Conservation (phyloP, 371 early-diverging fungal species). For the Syncephalastrum monosporum region DNA sequence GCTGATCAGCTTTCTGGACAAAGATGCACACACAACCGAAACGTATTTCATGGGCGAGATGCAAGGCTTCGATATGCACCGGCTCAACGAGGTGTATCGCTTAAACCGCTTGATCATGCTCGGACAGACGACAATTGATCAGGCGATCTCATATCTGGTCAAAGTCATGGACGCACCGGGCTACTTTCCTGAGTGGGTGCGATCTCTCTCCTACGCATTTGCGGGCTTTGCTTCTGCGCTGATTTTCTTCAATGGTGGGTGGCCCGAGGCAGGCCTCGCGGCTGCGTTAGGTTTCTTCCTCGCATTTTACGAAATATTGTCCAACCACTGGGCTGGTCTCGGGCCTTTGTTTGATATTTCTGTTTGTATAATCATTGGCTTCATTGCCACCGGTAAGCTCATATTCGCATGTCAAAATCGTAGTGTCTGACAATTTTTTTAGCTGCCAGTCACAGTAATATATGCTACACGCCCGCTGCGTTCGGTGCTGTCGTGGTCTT, state of each 20-base stretch:
- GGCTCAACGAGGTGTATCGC: constrained; percentile 46
- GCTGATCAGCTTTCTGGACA: constrained; percentile 59
- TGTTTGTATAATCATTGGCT: constrained; percentile 53
- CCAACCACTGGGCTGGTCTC: constrained; percentile 34
- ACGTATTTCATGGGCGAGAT: constrained; percentile 54
- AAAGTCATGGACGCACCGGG: constrained; percentile 18
- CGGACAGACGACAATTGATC: constrained; percentile 25
- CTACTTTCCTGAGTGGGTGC: constrained; percentile 31
- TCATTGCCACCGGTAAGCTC: constrained; percentile 36
- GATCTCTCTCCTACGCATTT: constrained; percentile 28
- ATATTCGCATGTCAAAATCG: background rate
- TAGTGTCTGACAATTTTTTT: background rate
- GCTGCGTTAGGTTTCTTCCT: constrained; percentile 19
- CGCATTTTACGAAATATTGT: constrained; percentile 38
- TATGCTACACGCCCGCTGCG: constrained; percentile 17
- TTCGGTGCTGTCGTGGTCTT: constrained; percentile 46
- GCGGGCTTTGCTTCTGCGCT: constrained; percentile 31
- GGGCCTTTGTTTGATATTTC: constrained; percentile 57
- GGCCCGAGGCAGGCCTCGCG: constrained; percentile 18
- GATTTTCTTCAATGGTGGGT: constrained; percentile 15
- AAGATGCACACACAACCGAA: constrained; percentile 63
- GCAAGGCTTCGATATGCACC: constrained; percentile 58
- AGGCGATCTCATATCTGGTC: constrained; percentile 23
- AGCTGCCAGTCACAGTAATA: constrained; percentile 12
- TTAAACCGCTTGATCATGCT: constrained; percentile 25